Conservation (phyloP, 495 filamentous ascomycete species). For the Apodospora peruviana region DNA sequence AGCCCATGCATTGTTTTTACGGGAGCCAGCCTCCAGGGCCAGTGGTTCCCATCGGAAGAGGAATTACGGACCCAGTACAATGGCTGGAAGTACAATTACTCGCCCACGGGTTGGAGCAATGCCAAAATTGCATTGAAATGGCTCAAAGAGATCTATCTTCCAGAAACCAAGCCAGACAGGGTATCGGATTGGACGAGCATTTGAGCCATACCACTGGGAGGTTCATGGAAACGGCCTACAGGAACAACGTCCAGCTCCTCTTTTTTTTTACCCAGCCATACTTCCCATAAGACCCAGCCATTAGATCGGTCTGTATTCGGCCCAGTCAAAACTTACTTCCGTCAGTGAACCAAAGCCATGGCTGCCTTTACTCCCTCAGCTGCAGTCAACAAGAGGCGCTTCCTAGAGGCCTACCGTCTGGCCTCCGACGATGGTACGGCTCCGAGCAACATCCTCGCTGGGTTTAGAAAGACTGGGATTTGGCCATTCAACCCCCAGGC, state of each 20-base stretch:
- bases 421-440: background rate
- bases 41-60: background rate
- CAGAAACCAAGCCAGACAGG: background rate
- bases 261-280: slow-evolving; percentile 8
- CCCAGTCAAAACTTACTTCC: background rate
- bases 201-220: background rate
- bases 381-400: slow-evolving; percentile 1
- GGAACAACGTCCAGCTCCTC: slow-evolving; percentile 2
- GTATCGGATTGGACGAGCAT: slow-evolving; percentile 1
- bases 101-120: background rate
- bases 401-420: background rate
- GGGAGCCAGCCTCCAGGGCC: background rate
- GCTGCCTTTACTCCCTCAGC: background rate
- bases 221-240: background rate
- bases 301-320: slow-evolving; percentile 1
- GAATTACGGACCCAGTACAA: background rate
- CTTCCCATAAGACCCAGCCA: slow-evolving; percentile 6
- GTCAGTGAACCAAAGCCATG: background rate
- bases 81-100: slow-evolving; percentile 1
- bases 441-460: background rate
- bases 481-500: background rate
- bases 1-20: background rate
- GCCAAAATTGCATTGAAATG: background rate
- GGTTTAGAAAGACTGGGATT: slow-evolving; percentile 6
- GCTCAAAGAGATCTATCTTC: background rate